A percentile compares a stretch with the other conserved stretches of the same genome.
Evolutionary conservation across 164 flowering plant genomes (phyloP).

Genomic region (Taxillus chinensis): DNA sequence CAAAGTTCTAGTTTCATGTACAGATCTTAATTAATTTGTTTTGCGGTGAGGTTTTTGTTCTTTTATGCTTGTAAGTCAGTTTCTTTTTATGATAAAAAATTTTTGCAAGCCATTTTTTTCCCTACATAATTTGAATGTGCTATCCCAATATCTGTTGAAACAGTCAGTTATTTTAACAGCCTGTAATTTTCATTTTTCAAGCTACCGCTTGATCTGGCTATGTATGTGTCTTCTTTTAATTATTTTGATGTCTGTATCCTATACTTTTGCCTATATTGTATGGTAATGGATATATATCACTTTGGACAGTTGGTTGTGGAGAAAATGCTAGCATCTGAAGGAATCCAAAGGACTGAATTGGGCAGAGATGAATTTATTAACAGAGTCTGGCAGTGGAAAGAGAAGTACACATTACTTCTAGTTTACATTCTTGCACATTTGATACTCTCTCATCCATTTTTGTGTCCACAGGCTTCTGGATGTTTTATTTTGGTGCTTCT

Average conservation of each 20-base stretch:
- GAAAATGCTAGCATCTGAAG: constrained; percentile 85
- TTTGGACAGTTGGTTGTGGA: constrained; percentile 82
- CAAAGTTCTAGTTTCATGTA: too few species aligned
- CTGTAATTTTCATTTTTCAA: too few species aligned
- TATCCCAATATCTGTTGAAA: too few species aligned
- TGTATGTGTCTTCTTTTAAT: neutral
- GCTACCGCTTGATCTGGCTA: too few species aligned
- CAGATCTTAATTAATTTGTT: too few species aligned
- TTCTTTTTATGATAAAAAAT: too few species aligned
- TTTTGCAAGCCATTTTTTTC: too few species aligned
- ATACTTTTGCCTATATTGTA: neutral
- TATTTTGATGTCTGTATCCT: neutral
- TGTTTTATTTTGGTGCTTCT: neutral
- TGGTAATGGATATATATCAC: constrained; percentile 2
- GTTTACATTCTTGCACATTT: neutral
- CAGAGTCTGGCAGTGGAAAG: constrained; percentile 97
- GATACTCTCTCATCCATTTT: neutral
- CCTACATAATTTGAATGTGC: too few species aligned
- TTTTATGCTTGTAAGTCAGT: too few species aligned
- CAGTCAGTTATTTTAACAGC: too few species aligned
- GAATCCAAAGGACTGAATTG: constrained; percentile 68
- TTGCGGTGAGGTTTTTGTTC: too few species aligned
- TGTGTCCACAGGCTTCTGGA: neutral
- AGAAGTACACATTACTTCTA: constrained; percentile 44
- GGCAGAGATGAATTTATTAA: constrained; percentile 75